A percentile compares a stretch with the other conserved stretches of the same genome.
These are phyloP conservation scores for Candida sanyaensis DNA, from an alignment of 1,139 yeast species.

Conservation along the genomic window DNA sequence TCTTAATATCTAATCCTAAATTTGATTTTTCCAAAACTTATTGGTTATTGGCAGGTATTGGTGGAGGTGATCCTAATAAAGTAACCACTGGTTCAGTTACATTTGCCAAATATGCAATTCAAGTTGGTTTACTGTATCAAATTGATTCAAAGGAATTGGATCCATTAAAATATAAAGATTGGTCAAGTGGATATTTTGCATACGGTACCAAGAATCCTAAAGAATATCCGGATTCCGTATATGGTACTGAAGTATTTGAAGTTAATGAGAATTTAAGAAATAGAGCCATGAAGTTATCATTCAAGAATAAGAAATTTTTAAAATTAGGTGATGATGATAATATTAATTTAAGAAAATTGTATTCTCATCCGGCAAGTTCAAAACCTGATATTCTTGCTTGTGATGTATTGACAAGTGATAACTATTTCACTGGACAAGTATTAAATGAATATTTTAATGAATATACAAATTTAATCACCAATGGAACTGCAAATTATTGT, in stretches of 20 bases:
- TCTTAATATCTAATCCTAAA: slow-evolving; percentile 53
- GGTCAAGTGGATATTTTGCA: slow-evolving; percentile 63
- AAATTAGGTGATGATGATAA: slow-evolving; percentile 48
- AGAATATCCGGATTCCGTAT: slow-evolving; percentile 55
- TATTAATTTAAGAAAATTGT: slow-evolving; percentile 47
- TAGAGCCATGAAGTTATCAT: slow-evolving; percentile 56
- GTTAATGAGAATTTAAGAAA: slow-evolving; percentile 60
- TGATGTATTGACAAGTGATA: slow-evolving; percentile 64
- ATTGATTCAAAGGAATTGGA: slow-evolving; percentile 44
- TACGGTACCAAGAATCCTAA: slow-evolving; percentile 54
- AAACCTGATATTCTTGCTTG: slow-evolving; percentile 54
- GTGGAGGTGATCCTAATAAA: slow-evolving; percentile 58
- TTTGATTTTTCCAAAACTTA: slow-evolving; percentile 63
- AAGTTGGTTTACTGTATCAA: slow-evolving; percentile 62
- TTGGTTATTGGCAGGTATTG: slow-evolving; percentile 67
- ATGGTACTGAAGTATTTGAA: slow-evolving; percentile 69
- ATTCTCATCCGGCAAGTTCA: slow-evolving; percentile 50
- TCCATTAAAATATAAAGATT: slow-evolving; percentile 49
- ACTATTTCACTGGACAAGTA: slow-evolving; percentile 56
- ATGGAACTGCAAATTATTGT: slow-evolving; percentile 62
- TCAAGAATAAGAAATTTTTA: slow-evolving; percentile 32
- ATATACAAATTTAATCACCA: slow-evolving; percentile 52
- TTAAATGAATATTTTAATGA: slow-evolving; percentile 53
- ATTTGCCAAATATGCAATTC: slow-evolving; percentile 63
- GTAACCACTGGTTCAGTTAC: slow-evolving; percentile 58